A percentile compares a stretch with the other conserved stretches of the same genome.
phyloP scores from a whole-genome alignment of 768 basidiomycete genomes.

The Tulasnella sp. region DNA sequence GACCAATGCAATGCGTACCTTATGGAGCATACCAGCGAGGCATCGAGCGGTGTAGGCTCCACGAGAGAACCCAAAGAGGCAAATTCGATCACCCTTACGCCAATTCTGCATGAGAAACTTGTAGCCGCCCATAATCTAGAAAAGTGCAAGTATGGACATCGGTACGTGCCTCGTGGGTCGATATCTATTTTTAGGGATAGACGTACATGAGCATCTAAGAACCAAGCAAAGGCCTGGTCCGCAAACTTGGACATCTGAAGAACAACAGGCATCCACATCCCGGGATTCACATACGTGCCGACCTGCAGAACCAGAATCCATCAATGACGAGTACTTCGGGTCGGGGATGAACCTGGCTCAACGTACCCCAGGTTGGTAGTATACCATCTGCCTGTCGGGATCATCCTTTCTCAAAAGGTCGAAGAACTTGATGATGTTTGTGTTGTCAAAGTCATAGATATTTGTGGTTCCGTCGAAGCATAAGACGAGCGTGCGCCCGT shows the following conservation, averaged over 20 bases:
- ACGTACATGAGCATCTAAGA: constrained; percentile 36
- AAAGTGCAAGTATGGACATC: background rate
- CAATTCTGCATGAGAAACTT: constrained; percentile 37
- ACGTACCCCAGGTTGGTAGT: constrained; percentile 38
- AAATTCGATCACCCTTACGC: constrained; percentile 42
- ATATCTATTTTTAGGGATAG: background rate
- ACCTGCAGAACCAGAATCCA: background rate
- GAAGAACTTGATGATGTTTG: constrained; percentile 43
- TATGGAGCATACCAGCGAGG: constrained; percentile 43
- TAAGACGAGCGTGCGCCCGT: constrained; percentile 36
- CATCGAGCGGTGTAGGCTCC: constrained; percentile 43
- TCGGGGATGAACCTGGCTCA: background rate
- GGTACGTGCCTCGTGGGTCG: background rate
- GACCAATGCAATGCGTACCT: constrained; percentile 20
- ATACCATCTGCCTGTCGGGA: constrained; percentile 41
- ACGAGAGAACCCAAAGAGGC: constrained; percentile 46
- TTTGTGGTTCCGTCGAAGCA: constrained; percentile 38
- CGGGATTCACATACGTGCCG: constrained; percentile 29
- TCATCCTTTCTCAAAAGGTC: constrained; percentile 42
- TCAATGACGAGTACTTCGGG: background rate
- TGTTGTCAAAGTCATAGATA: constrained; percentile 35
- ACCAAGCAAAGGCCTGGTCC: constrained; percentile 37
- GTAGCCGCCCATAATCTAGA: constrained; percentile 38
- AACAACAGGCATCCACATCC: constrained; percentile 28
- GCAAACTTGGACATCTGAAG: constrained; percentile 21